phyloP scores from a whole-genome alignment of 306 rosid species.

The Citrullus colocynthis region DNA sequence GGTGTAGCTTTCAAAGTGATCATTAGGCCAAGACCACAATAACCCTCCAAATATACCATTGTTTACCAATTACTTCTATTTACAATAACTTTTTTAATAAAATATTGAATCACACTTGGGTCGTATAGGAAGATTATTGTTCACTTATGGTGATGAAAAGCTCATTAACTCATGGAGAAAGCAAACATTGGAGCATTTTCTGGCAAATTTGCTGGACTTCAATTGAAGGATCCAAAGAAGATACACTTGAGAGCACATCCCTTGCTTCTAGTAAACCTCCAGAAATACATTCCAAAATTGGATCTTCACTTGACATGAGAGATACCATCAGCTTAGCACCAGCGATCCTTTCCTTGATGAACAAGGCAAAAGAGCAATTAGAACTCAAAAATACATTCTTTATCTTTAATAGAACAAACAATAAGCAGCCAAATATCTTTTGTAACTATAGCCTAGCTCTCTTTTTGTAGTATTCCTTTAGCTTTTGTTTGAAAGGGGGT shows the following conservation, averaged over 20 bases:
- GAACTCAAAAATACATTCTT: not conserved
- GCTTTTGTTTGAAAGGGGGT: not conserved
- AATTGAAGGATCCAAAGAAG: conserved; percentile 44
- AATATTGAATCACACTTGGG: not conserved
- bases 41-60: not conserved
- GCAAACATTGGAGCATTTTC: conserved; percentile 61
- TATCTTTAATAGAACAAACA: not conserved
- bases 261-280: conserved; percentile 56
- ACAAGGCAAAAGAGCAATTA: conserved; percentile 4
- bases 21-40: too few relatives aligned
- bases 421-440: not conserved
- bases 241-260: conserved; percentile 41
- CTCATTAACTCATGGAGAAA: conserved; percentile 25
- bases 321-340: conserved; percentile 80
- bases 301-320: conserved; percentile 79
- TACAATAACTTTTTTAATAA: not conserved
- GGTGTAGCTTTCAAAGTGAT: too few relatives aligned
- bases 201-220: conserved; percentile 54
- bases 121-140: not conserved
- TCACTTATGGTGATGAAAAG: not conserved
- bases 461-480: not conserved
- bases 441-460: too few relatives aligned
- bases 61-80: not conserved
- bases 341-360: conserved; percentile 59
- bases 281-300: conserved; percentile 50